Percentiles rank a stretch among this genome's conserved stretches.
Conservation (phyloP, 2,329 filamentous ascomycete species). For the Fusarium protoensiforme region DNA sequence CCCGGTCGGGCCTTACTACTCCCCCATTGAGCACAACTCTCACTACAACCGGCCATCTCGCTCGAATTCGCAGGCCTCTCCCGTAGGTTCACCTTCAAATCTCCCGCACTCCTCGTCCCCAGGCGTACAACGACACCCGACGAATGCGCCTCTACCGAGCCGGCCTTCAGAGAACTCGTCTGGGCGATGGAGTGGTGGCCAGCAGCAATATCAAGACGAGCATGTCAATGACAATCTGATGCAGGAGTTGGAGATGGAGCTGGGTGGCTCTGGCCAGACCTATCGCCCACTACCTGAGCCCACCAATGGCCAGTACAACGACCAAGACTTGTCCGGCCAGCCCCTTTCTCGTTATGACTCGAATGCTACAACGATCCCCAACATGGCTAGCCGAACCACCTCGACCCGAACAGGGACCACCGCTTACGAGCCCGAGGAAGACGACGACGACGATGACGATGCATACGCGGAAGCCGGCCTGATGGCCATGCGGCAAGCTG, state of each 20-base stretch:
- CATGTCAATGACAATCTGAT: constrained; percentile 64
- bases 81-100: constrained; percentile 56
- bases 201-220: constrained; percentile 49
- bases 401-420: constrained; percentile 33
- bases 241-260: constrained; percentile 67
- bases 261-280: constrained; percentile 50
- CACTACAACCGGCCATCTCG: constrained; percentile 58
- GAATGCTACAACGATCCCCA: constrained; percentile 56
- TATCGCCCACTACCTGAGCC: constrained; percentile 54
- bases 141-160: constrained; percentile 68
- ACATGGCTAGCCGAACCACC: constrained; percentile 35
- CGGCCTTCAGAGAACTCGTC: constrained; percentile 58
- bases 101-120: constrained; percentile 54
- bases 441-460: constrained; percentile 84
- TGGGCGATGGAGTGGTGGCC: constrained; percentile 52
- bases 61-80: constrained; percentile 63
- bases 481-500: constrained; percentile 84
- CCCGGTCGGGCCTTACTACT: constrained; percentile 63
- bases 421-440: constrained; percentile 43
- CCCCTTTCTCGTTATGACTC: constrained; percentile 63
- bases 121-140: constrained; percentile 67
- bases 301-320: constrained; percentile 58
- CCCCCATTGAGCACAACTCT: constrained; percentile 58
- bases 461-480: constrained; percentile 87
- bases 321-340: constrained; percentile 55